Conservation (phyloP, 208 protist species). For the Naegleria lovaniensis region DNA sequence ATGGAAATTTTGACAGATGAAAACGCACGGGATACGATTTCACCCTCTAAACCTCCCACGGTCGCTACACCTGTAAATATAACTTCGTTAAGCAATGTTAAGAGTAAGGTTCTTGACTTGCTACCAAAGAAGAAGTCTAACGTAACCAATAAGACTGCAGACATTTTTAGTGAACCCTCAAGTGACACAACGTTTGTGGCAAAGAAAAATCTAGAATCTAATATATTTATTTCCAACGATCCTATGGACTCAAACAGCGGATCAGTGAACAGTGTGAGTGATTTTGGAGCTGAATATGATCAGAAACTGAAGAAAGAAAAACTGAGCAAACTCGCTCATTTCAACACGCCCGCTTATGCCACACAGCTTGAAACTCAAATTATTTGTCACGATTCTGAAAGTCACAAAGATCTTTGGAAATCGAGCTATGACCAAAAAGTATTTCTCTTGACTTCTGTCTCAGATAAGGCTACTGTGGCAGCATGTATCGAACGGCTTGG, state of each 20-base stretch:
- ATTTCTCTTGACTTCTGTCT: neutral
- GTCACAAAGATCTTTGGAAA: neutral
- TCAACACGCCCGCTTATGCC: neutral
- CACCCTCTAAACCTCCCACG: neutral
- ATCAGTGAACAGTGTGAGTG: neutral
- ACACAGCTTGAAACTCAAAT: neutral
- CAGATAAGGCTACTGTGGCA: neutral
- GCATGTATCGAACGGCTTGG: neutral
- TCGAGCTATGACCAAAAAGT: neutral
- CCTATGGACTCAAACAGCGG: neutral
- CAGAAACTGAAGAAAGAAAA: neutral
- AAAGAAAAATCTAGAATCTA: neutral
- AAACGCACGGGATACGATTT: neutral
- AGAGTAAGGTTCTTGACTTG: neutral
- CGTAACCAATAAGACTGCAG: neutral
- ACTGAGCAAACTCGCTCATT: neutral
- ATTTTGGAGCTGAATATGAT: neutral
- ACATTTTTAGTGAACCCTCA: neutral
- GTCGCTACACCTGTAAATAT: neutral
- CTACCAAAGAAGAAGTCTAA: neutral
- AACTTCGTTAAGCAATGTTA: neutral
- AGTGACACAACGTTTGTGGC: neutral
- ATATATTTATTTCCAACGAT: neutral
- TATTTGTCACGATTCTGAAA: neutral
- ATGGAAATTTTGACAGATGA: neutral